Percentiles rank a stretch among this genome's conserved stretches.
phyloP scores from a whole-genome alignment of 2,329 filamentous ascomycete species.

The Alternaria hordeiaustralica region DNA sequence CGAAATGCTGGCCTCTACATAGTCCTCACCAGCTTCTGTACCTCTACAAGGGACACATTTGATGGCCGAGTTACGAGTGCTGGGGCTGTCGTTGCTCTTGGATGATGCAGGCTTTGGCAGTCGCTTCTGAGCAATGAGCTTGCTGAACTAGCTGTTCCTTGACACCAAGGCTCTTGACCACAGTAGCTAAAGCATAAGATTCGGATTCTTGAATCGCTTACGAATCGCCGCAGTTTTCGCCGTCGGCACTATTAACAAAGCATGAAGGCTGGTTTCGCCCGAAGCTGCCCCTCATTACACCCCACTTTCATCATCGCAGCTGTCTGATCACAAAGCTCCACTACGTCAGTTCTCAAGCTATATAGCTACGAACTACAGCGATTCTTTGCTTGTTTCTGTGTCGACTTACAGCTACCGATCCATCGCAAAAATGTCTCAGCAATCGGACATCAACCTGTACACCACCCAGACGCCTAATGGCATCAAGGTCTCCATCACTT shows the following conservation, averaged over 20 bases:
- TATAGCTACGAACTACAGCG: not conserved
- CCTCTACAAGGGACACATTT: no score
- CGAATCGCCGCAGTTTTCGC: not conserved
- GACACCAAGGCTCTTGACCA: not conserved
- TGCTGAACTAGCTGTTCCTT: not conserved
- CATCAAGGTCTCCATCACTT: constrained; percentile 84
- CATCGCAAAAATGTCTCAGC: constrained; percentile 30
- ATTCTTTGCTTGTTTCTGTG: not conserved
- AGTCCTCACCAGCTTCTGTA: no score
- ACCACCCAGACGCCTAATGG: constrained; percentile 86
- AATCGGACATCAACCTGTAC: constrained; percentile 77
- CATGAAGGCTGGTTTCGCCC: constrained; percentile 22
- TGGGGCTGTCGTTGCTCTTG: not conserved
- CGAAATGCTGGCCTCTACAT: not conserved
- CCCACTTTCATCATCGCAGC: constrained; percentile 16
- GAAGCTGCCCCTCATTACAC: constrained; percentile 34
- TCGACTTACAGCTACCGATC: not conserved
- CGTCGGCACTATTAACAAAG: constrained; percentile 34
- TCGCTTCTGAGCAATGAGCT: not conserved
- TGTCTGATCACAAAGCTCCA: not conserved
- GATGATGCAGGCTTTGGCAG: not conserved
- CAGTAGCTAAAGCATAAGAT: not conserved
- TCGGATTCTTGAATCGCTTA: not conserved
- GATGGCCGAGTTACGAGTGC: not conserved
- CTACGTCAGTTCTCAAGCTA: not conserved